Conservation (phyloP, 78 protist genomes). For the Acrasis kona region DNA sequence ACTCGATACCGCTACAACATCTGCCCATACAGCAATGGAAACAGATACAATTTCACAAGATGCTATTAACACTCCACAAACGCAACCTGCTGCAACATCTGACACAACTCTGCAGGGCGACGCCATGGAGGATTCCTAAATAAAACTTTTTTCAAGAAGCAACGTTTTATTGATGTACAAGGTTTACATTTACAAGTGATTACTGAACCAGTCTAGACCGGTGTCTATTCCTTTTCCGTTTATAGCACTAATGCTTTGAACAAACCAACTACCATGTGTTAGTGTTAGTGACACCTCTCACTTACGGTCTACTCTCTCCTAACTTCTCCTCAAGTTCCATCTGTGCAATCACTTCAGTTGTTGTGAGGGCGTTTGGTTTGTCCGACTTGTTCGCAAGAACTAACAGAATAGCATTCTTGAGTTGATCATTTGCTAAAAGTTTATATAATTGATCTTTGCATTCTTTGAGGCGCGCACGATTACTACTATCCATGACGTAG, state of each 20-base stretch:
- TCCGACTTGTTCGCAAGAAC: slow-evolving; percentile 82
- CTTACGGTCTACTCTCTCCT: too few species aligned
- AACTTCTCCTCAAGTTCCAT: too few species aligned
- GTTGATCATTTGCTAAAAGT: slow-evolving; percentile 58
- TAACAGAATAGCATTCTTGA: slow-evolving; percentile 53
- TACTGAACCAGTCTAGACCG: slow-evolving; percentile 38
- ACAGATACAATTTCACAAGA: too few species aligned
- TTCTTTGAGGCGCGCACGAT: slow-evolving; percentile 6
- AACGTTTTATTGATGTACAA: too few species aligned
- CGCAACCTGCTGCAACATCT: too few species aligned
- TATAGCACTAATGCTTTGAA: slow-evolving; percentile 11
- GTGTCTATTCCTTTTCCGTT: slow-evolving; percentile 25
- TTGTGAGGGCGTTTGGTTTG: slow-evolving; percentile 43
- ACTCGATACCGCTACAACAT: too few species aligned
- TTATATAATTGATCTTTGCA: slow-evolving; percentile 47
- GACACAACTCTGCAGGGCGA: too few species aligned
- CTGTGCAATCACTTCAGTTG: slow-evolving; percentile 28
- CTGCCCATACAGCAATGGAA: too few species aligned
- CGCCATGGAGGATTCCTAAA: too few species aligned
- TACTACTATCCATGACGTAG: slow-evolving; percentile 22
- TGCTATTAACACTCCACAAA: too few species aligned
- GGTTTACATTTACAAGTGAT: too few species aligned
- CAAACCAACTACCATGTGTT: slow-evolving; percentile 13
- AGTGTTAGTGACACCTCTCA: slow-evolving; percentile 13
- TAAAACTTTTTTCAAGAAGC: too few species aligned